A percentile compares a stretch with the other conserved stretches of the same genome.
These are phyloP conservation scores for Apiospora saccharicola DNA, from an alignment of 2,329 filamentous ascomycete genomes.

Conservation along the genomic window DNA sequence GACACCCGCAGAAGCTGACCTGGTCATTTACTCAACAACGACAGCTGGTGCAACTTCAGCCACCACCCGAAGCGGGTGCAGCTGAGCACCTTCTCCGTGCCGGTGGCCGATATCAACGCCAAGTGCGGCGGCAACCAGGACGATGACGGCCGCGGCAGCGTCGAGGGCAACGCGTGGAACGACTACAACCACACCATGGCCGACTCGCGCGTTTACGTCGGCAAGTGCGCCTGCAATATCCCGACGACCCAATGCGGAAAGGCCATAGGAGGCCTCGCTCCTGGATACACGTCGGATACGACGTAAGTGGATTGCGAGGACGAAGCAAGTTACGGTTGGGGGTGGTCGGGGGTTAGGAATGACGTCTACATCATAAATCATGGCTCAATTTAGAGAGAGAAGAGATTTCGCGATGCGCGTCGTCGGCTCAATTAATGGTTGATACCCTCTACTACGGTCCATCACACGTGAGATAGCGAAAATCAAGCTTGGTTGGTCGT, in stretches of 20 bases:
- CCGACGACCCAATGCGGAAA: not conserved
- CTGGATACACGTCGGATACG: not conserved
- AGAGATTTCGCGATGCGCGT: no score
- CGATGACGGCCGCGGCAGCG: not conserved
- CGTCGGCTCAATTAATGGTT: no score
- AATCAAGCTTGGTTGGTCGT: no score
- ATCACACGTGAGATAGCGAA: no score
- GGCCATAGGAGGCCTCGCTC: not conserved
- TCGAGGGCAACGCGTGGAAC: conserved; percentile 6
- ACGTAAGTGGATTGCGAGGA: not conserved
- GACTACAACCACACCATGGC: conserved; percentile 1
- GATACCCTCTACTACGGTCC: no score
- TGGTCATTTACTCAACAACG: not conserved
- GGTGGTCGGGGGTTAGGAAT: no score
- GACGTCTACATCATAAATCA: no score
- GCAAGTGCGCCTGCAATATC: not conserved
- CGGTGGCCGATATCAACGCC: not conserved
- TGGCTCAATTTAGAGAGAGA: no score
- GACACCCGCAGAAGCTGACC: no score
- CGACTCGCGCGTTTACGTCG: not conserved
- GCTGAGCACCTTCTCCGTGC: not conserved
- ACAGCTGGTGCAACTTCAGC: not conserved
- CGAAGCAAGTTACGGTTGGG: no score
- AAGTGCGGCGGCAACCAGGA: not conserved
- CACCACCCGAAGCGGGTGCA: not conserved